Percentiles rank a stretch among this genome's conserved stretches.
phyloP scores from a whole-genome alignment of 2,329 filamentous ascomycete genomes.

The Acrodontium crateriforme region DNA sequence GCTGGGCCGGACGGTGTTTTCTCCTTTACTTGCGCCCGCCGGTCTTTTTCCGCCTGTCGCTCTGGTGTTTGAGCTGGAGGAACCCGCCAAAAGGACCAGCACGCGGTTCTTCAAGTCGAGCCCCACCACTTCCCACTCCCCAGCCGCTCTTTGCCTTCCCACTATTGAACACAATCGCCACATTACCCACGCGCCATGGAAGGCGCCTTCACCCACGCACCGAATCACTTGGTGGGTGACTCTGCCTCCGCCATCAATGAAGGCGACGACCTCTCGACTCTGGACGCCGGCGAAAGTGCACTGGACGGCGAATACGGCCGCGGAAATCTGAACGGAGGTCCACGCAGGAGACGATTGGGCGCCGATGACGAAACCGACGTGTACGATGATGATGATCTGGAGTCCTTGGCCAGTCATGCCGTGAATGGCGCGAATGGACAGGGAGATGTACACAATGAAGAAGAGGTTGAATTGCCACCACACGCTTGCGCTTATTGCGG shows the following conservation, averaged over 20 bases:
- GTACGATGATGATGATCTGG: conserved; percentile 56
- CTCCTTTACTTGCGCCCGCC: no score
- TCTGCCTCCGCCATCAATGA: conserved; percentile 80
- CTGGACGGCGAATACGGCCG: conserved; percentile 49
- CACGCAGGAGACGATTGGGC: conserved; percentile 57
- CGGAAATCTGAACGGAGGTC: conserved; percentile 46
- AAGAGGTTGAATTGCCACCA: conserved; percentile 70
- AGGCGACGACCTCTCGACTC: conserved; percentile 47
- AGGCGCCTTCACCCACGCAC: conserved; percentile 75
- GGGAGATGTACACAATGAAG: conserved; percentile 50
- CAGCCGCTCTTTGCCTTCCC: conserved; percentile 1
- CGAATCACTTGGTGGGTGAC: conserved; percentile 74
- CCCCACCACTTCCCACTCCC: conserved; percentile 1
- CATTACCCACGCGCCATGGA: conserved; percentile 45
- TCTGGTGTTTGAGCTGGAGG: no score
- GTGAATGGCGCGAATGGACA: conserved; percentile 59
- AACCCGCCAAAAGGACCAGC: no score
- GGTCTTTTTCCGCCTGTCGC: no score
- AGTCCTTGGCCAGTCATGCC: conserved; percentile 66
- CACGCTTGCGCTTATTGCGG: conserved; percentile 98
- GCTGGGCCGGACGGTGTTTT: no score
- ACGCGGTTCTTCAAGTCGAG: not conserved
- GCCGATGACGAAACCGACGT: conserved; percentile 80
- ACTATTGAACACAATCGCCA: not conserved
- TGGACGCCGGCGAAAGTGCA: conserved; percentile 56